Evolutionary conservation across 257 asterid genomes (phyloP).

Genomic region (Coffea eugenioides): DNA sequence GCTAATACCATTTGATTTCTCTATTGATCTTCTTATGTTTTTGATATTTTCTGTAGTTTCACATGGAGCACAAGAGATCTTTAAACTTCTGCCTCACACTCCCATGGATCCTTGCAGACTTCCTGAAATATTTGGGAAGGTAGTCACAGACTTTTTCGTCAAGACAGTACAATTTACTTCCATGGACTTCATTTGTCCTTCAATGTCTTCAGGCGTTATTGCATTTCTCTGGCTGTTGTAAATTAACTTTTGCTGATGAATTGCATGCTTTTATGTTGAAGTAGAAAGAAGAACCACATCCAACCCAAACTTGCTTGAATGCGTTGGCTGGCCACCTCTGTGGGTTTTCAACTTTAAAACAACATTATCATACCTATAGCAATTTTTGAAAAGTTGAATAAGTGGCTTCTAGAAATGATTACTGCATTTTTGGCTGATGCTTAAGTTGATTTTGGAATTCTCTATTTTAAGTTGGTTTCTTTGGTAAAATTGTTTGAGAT

Average conservation of each 20-base stretch:
- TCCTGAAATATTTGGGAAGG: slow-evolving; percentile 64
- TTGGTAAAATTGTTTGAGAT: neutral
- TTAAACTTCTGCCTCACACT: slow-evolving; percentile 92
- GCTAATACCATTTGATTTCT: neutral
- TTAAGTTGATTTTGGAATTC: neutral
- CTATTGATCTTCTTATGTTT: neutral
- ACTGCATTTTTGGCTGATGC: neutral
- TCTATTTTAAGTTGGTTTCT: neutral
- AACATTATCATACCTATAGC: neutral
- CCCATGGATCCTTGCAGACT: slow-evolving; percentile 71
- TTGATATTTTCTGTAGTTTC: slow-evolving; percentile 51
- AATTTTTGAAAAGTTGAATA: neutral
- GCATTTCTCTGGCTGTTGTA: neutral
- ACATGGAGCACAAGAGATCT: slow-evolving; percentile 88
- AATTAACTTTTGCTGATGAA: neutral
- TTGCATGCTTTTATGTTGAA: neutral
- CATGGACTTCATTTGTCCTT: neutral
- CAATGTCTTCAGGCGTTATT: neutral
- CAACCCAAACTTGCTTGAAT: neutral
- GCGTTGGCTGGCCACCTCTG: neutral
- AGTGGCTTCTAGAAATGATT: neutral
- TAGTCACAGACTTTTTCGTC: slow-evolving; percentile 24
- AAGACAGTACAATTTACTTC: slow-evolving; percentile 1
- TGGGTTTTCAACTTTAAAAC: neutral
- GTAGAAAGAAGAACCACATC: neutral